phyloP scores from a whole-genome alignment of 768 basidiomycete species.

The Serendipita sp. region DNA sequence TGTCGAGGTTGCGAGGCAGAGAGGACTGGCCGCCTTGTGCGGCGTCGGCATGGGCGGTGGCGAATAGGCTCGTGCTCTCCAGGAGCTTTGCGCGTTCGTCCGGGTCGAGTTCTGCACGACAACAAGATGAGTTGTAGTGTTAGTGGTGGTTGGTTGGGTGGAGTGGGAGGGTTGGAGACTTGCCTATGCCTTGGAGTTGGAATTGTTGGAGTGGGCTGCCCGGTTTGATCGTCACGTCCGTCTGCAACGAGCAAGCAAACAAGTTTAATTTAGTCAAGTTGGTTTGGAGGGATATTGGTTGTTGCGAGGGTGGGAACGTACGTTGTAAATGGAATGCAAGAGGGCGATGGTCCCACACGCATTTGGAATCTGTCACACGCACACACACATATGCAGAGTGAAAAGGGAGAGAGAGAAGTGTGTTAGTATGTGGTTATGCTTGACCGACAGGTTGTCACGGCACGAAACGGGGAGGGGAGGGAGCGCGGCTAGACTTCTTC shows the following conservation, averaged over 20 bases:
- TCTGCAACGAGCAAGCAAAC: conserved; percentile 22
- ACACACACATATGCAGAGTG: no score
- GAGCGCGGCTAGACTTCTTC: no score
- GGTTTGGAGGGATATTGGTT: no score
- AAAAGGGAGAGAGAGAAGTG: no score
- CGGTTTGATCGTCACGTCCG: conserved; percentile 39
- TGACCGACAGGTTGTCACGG: no score
- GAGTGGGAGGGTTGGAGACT: conserved; percentile 2
- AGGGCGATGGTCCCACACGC: conserved; percentile 84
- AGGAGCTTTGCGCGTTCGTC: conserved; percentile 60
- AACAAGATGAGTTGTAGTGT: neutral
- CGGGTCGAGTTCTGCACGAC: conserved; percentile 42
- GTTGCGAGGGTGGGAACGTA: conserved; percentile 27
- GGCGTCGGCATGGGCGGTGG: conserved; percentile 56
- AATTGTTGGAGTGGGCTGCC: conserved; percentile 49
- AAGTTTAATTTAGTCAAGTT: neutral
- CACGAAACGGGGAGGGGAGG: no score
- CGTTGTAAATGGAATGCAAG: conserved; percentile 70
- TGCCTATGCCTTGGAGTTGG: conserved; percentile 48
- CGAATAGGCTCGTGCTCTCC: conserved; percentile 61
- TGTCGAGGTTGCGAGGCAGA: conserved; percentile 47
- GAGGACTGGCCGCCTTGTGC: conserved; percentile 26
- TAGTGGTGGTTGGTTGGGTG: neutral
- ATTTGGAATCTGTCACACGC: conserved; percentile 43
- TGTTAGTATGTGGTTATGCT: no score